Conservation (phyloP, 192 early-diverging fungal species). For the Hyaloraphidium curvatum region DNA sequence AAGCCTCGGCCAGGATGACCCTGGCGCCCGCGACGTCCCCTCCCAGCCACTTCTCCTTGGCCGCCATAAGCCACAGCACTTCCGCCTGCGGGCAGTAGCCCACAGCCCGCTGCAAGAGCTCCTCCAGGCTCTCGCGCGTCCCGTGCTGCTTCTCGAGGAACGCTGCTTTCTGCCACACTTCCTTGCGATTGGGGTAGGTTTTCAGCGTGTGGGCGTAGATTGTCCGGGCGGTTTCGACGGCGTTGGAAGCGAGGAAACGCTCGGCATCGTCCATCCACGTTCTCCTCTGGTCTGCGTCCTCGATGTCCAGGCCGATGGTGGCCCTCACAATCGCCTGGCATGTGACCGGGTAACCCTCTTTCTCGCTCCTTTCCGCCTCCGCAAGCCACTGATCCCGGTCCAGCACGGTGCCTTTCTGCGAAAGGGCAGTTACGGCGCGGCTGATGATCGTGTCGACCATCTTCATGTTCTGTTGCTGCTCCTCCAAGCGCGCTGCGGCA, state of each 20-base stretch:
- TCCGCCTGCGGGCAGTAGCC: conserved; percentile 78
- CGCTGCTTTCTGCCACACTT: conserved; percentile 72
- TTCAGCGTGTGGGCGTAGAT: conserved; percentile 67
- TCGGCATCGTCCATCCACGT: conserved; percentile 89
- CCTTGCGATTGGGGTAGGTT: conserved; percentile 51
- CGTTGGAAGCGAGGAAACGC: conserved; percentile 31
- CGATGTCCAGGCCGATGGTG: conserved; percentile 57
- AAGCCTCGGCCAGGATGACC: conserved; percentile 63
- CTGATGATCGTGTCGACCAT: conserved; percentile 48
- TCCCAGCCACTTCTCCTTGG: conserved; percentile 81
- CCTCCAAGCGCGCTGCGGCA: conserved; percentile 75
- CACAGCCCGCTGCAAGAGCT: conserved; percentile 67
- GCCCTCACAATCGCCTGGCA: conserved; percentile 70
- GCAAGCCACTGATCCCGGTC: conserved; percentile 75
- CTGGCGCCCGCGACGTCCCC: conserved; percentile 69
- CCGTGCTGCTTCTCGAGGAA: conserved; percentile 73
- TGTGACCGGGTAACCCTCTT: conserved; percentile 50
- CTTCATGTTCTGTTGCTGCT: conserved; percentile 48
- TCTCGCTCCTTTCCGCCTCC: conserved; percentile 65
- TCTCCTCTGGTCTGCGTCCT: conserved; percentile 46
- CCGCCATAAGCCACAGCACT: conserved; percentile 89
- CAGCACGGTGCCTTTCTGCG: conserved; percentile 40
- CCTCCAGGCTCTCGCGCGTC: conserved; percentile 46
- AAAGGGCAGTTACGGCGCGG: conserved; percentile 46
- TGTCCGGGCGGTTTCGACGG: conserved; percentile 62